phyloP scores from a whole-genome alignment of 2,329 filamentous ascomycete species.

The Colletotrichum viniferum region DNA sequence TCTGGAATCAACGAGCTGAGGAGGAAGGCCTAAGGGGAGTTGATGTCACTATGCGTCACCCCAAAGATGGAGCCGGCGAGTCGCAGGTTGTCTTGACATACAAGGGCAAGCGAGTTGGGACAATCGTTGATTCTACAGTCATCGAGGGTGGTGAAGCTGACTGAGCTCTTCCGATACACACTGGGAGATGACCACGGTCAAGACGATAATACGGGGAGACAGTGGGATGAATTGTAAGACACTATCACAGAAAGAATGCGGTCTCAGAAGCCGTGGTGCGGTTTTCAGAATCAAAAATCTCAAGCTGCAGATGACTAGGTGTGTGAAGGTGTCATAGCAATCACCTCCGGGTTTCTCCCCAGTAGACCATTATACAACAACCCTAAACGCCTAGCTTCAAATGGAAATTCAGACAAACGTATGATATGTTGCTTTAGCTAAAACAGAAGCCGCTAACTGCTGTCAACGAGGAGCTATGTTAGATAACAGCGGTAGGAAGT shows the following conservation, averaged over 20 bases:
- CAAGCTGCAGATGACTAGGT: background rate
- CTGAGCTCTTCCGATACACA: background rate
- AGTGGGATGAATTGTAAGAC: background rate
- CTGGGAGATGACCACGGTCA: background rate
- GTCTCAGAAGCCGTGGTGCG: background rate
- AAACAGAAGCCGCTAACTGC: background rate
- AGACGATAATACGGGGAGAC: background rate
- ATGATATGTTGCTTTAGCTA: background rate
- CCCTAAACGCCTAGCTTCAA: background rate
- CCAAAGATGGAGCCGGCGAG: slow-evolving; percentile 28
- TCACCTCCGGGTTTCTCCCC: background rate
- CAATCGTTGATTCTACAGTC: background rate
- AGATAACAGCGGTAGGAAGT: background rate
- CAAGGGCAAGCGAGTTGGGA: slow-evolving; percentile 43
- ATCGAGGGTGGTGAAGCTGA: background rate
- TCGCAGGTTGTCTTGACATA: slow-evolving; percentile 55
- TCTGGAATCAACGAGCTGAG: slow-evolving; percentile 73
- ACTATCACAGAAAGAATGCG: background rate
- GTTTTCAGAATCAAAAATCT: background rate
- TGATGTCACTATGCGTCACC: slow-evolving; percentile 53
- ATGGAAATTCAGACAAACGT: background rate
- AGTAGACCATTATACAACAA: background rate
- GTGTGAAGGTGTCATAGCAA: background rate
- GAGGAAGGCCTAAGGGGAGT: slow-evolving; percentile 66
- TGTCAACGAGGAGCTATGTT: background rate